phyloP scores from a whole-genome alignment of 176 grass and related monocot genomes.

The Carex littledalei region DNA sequence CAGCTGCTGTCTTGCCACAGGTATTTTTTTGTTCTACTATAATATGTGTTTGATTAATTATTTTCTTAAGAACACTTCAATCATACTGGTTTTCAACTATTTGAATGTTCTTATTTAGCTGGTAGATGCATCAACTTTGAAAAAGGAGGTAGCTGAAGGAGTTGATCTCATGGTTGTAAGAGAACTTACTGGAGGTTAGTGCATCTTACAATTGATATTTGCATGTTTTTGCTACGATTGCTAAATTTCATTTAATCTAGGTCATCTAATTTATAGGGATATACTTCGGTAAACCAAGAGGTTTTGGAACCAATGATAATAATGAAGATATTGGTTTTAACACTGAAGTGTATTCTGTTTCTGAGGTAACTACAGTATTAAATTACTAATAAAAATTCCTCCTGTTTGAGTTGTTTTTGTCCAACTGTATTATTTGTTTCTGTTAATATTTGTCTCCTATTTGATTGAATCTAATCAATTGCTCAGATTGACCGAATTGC shows the following conservation, averaged over 20 bases:
- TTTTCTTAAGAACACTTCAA: neutral
- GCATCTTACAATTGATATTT: neutral
- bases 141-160: conserved; percentile 83
- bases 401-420: neutral
- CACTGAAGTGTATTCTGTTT: conserved; percentile 75
- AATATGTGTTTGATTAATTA: neutral
- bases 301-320: conserved; percentile 78
- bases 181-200: conserved; percentile 89
- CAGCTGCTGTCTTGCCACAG: conserved; percentile 72
- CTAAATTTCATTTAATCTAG: neutral
- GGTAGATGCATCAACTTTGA: conserved; percentile 84
- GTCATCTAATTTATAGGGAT: conserved; percentile 21
- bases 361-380: conserved; percentile 44
- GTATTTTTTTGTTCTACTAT: conserved; percentile 16
- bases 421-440: neutral
- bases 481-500: conserved; percentile 76
- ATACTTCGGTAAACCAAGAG: conserved; percentile 74
- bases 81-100: conserved; percentile 1
- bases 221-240: neutral
- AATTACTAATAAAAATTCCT: conserved; percentile 3
- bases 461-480: neutral
- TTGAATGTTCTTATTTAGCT: conserved; percentile 32
- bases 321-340: conserved; percentile 86
- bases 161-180: conserved; percentile 96
- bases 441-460: conserved; percentile 16